Conservation (phyloP, 2,329 filamentous ascomycete species). For the Fusarium nelsonii region DNA sequence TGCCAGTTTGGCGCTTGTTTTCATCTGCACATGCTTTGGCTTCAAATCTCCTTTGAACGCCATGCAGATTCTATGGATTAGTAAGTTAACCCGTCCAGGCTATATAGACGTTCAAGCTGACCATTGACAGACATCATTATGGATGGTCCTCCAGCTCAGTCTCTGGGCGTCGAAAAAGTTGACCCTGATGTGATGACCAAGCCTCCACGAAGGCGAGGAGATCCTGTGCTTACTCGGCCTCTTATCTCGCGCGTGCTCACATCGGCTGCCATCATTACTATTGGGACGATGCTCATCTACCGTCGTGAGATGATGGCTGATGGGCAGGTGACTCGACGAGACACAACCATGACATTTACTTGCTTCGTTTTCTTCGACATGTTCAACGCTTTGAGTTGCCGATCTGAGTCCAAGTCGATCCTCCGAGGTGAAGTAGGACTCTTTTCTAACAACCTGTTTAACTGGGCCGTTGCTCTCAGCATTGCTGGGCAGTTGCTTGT, state of each 20-base stretch:
- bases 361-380: constrained; percentile 99
- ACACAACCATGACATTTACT: constrained; percentile 99
- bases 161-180: constrained; percentile 93
- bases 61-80: constrained; percentile 99
- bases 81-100: constrained; percentile 67
- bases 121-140: constrained; percentile 87
- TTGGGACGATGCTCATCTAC: constrained; percentile 92
- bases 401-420: constrained; percentile 90
- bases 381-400: constrained; percentile 97
- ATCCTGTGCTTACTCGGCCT: constrained; percentile 88
- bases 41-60: constrained; percentile 97
- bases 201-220: constrained; percentile 84
- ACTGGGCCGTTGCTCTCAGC: constrained; percentile 91
- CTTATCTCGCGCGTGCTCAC: constrained; percentile 88
- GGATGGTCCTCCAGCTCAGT: constrained; percentile 98
- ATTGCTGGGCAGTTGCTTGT: constrained; percentile 89
- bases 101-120: constrained; percentile 22
- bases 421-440: constrained; percentile 86
- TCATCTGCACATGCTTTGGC: constrained; percentile 91
- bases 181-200: constrained; percentile 94
- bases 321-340: constrained; percentile 85
- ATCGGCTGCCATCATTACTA: constrained; percentile 89
- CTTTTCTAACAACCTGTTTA: constrained; percentile 92
- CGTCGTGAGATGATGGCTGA: constrained; percentile 89
- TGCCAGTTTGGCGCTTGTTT: constrained; percentile 88